These are phyloP conservation scores for Polyporus arcularius DNA, from an alignment of 768 basidiomycete genomes.

Conservation along the genomic window DNA sequence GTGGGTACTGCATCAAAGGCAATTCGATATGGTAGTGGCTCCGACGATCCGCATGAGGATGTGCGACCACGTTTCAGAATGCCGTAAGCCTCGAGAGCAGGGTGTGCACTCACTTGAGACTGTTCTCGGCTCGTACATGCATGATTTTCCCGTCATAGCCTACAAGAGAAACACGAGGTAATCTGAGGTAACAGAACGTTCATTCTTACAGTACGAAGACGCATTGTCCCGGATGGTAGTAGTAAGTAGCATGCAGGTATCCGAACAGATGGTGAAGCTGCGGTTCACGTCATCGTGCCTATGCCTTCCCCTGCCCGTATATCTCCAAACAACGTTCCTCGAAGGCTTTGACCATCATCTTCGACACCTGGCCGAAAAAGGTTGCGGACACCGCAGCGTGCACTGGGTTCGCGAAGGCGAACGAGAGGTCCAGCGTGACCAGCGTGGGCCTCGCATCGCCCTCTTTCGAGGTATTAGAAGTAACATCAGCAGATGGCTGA, in stretches of 20 bases:
- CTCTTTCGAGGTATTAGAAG: background rate
- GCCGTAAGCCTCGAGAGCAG: background rate
- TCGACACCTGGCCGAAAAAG: constrained; percentile 86
- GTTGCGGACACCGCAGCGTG: constrained; percentile 80
- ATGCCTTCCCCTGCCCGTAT: constrained; percentile 52
- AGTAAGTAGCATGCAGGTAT: background rate
- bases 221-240: no score
- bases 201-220: no score
- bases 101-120: background rate
- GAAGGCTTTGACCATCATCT: constrained; percentile 90
- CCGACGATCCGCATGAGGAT: background rate
- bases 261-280: background rate
- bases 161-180: no score
- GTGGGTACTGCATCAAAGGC: constrained; percentile 1
- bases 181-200: no score
- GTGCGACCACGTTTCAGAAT: background rate
- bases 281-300: background rate
- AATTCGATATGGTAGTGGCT: background rate
- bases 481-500: background rate
- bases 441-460: constrained; percentile 57
- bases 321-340: constrained; percentile 78
- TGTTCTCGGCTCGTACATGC: no score
- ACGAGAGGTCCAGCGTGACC: constrained; percentile 82
- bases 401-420: constrained; percentile 84
- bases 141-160: no score